Evolutionary conservation across 441 rosid species (phyloP), one percentile per base, ranked within the genome.

Genomic region (Gossypium lobatum): DNA sequence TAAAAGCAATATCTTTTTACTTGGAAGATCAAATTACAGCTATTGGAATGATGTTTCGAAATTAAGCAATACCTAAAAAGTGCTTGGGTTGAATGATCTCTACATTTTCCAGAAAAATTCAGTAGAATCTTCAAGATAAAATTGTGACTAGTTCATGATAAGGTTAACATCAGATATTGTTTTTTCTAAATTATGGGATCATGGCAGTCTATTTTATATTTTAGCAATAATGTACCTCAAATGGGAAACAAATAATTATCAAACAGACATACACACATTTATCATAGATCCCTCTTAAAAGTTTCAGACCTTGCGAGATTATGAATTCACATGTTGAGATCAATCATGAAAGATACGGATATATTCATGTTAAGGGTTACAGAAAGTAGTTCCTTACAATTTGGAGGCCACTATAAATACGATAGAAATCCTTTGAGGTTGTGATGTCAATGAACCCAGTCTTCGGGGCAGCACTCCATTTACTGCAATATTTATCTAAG

Each of bases 391-490:
- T 79, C 66, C 97, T 87, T 85, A 93, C 98, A 73, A 93, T 87
- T 82, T 91, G 98, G 75, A 96, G 99, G 87, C 97, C 98, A 72
- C 98, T 92, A 73, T 89, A 96, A 76, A 93, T 91, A 45, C 97
- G 97, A 73, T 92, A 91, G 82, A 93, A 93, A 73, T 93, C 98
- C 86, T 89, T 96, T 52, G 98, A 93, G 78, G 97, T 93, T 73
- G 95, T 90, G 57, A 96, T 93, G 83, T 96, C 98, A 72, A 96
- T 75, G 80, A 96, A 93, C 62, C 99, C 98, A 2, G 97, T 92
- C 87, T 93, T 96, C 20, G 99, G 98, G 78, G 93, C 86, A 61
- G 88, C 90, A 86, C 97, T 92, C 98, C 98, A 96, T 85, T 93
- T 96, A 64, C 88, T 83, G 79, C 98, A 93, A 74, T 87, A 96